Conservation (phyloP, 176 grass and related monocot species). For the Pontederia crassipes region DNA sequence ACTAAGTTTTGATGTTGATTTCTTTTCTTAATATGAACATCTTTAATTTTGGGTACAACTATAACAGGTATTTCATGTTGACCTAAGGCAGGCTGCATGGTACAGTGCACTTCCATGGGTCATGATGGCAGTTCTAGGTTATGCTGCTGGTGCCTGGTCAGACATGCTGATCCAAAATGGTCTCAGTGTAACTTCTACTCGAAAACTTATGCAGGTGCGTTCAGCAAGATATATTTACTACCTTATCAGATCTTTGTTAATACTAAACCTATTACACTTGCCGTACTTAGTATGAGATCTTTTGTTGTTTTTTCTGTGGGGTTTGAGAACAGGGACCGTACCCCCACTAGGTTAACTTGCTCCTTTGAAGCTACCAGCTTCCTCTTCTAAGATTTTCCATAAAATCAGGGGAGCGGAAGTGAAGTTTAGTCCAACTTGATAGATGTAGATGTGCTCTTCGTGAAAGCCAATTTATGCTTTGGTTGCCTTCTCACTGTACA, state of each 20-base stretch:
- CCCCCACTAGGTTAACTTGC: too few relatives aligned
- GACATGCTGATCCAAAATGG: conserved; percentile 75
- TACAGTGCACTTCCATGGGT: conserved; percentile 97
- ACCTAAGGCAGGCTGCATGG: conserved; percentile 96
- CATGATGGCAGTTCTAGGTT: conserved; percentile 98
- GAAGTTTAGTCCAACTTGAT: too few relatives aligned
- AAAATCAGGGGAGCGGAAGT: too few relatives aligned
- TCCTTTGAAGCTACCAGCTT: too few relatives aligned
- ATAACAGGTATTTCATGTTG: conserved; percentile 69
- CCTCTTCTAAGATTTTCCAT: too few relatives aligned
- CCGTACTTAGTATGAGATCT: too few relatives aligned
- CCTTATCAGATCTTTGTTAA: background rate
- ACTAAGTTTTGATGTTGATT: background rate
- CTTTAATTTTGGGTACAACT: background rate
- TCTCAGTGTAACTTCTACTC: conserved; percentile 60
- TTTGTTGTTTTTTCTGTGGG: too few relatives aligned
- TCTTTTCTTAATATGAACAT: background rate
- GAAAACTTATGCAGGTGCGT: conserved; percentile 95
- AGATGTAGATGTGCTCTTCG: too few relatives aligned
- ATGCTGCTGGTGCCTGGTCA: conserved; percentile 62
- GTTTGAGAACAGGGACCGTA: too few relatives aligned
- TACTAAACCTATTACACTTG: too few relatives aligned
- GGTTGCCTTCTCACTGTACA: too few relatives aligned
- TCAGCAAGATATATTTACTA: conserved; percentile 15
- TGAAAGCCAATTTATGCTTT: too few relatives aligned